A percentile compares a stretch with the other conserved stretches of the same genome.
Evolutionary conservation across 495 filamentous ascomycete species (phyloP).

Genomic region (Trypethelium eluteriae): DNA sequence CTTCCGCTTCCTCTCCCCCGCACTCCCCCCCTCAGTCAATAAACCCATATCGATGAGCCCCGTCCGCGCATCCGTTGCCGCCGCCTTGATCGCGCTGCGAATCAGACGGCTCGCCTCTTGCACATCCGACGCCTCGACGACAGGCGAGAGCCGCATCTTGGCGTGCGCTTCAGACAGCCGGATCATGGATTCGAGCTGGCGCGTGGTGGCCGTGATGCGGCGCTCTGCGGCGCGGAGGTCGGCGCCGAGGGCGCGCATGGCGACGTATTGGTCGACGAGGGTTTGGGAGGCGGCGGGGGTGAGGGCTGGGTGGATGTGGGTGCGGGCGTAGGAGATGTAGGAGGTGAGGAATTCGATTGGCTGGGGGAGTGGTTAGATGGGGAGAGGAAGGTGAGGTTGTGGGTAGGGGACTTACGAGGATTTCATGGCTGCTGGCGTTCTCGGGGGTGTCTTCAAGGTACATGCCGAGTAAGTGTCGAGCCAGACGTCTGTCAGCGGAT

Average conservation of each 20-base stretch:
- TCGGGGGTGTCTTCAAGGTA: slow-evolving; percentile 91
- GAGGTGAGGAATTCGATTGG: slow-evolving; percentile 91
- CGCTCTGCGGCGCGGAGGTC: slow-evolving; percentile 90
- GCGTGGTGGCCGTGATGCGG: slow-evolving; percentile 92
- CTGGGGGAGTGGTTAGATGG: slow-evolving; percentile 39
- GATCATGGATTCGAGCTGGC: slow-evolving; percentile 95
- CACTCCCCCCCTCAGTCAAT: slow-evolving; percentile 82
- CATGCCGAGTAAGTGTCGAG: slow-evolving; percentile 91
- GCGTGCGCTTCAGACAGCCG: slow-evolving; percentile 92
- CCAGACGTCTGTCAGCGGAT: slow-evolving; percentile 74
- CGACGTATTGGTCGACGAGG: slow-evolving; percentile 81
- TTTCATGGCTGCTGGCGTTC: slow-evolving; percentile 66
- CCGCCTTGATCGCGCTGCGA: slow-evolving; percentile 88
- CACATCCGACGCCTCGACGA: slow-evolving; percentile 76
- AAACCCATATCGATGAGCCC: slow-evolving; percentile 95
- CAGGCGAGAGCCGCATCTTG: slow-evolving; percentile 78
- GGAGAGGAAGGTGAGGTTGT: slow-evolving; percentile 13
- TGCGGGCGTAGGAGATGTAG: slow-evolving; percentile 95
- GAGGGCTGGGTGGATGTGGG: slow-evolving; percentile 73
- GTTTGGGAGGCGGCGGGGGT: slow-evolving; percentile 67
- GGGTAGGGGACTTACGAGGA: slow-evolving; percentile 56
- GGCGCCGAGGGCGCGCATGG: slow-evolving; percentile 91
- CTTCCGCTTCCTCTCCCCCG: slow-evolving; percentile 69
- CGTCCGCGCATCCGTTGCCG: slow-evolving; percentile 83
- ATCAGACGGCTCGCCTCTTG: slow-evolving; percentile 87